phyloP scores from a whole-genome alignment of 495 filamentous ascomycete species.

The Xylaria cubensis region DNA sequence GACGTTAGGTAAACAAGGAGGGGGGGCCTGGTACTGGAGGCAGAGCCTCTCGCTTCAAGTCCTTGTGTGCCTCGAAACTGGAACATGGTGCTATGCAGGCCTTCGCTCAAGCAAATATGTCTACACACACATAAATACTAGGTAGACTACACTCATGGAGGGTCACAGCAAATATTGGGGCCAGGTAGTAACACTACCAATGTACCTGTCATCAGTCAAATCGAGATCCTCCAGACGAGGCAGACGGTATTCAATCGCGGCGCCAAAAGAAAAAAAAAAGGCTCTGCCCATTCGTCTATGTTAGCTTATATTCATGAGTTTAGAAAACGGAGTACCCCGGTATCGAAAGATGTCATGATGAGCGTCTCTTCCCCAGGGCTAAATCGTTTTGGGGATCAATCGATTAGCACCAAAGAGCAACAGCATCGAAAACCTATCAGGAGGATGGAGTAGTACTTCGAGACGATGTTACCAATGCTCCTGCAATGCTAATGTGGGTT shows the following conservation, averaged over 20 bases:
- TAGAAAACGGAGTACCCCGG: not conserved
- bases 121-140: not conserved
- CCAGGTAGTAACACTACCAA: not conserved
- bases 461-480: slow-evolving; percentile 14
- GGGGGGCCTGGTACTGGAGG: slow-evolving; percentile 7
- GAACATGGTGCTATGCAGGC: slow-evolving; percentile 11
- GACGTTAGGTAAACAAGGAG: not conserved
- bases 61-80: slow-evolving; percentile 17
- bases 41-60: slow-evolving; percentile 25
- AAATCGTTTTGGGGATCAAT: not conserved
- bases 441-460: not conserved
- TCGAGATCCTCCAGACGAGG: slow-evolving; percentile 15
- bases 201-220: slow-evolving; percentile 3
- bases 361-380: not conserved
- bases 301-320: not conserved
- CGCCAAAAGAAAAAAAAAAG: not conserved
- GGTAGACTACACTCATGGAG: not conserved
- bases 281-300: not conserved
- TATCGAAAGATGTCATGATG: not conserved
- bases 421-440: not conserved
- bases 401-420: not conserved
- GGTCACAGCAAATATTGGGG: slow-evolving; percentile 10
- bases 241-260: not conserved
- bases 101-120: not conserved
- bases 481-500: slow-evolving; percentile 18